phyloP scores from a whole-genome alignment of 805 yeast genomes.

The Nakazawaea ambrosiae region DNA sequence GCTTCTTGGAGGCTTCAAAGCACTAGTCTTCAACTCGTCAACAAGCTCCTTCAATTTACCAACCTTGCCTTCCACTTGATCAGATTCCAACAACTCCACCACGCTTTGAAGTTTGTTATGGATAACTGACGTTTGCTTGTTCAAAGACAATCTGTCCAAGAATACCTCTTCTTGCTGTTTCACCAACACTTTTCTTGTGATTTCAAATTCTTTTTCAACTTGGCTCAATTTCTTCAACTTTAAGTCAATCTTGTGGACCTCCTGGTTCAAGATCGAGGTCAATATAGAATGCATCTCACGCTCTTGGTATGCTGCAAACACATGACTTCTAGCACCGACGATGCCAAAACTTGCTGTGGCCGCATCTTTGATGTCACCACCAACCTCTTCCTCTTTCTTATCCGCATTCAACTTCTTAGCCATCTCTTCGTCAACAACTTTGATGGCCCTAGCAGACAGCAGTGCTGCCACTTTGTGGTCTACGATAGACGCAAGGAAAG shows the following conservation, averaged over 20 bases:
- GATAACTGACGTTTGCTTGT: conserved; percentile 48
- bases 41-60: conserved; percentile 17
- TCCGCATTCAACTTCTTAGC: conserved; percentile 29
- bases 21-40: conserved; percentile 21
- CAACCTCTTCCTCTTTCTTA: conserved; percentile 18
- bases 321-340: conserved; percentile 71
- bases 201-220: conserved; percentile 58
- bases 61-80: conserved; percentile 14
- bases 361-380: conserved; percentile 43
- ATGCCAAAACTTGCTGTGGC: conserved; percentile 67
- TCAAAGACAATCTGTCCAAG: conserved; percentile 58
- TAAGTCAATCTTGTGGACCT: conserved; percentile 55
- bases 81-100: conserved; percentile 17
- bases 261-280: conserved; percentile 51
- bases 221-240: conserved; percentile 53
- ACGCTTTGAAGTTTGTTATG: conserved; percentile 38
- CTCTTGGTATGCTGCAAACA: conserved; percentile 76
- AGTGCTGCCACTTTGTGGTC: conserved; percentile 83
- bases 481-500: conserved; percentile 78
- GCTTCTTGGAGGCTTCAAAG: conserved; percentile 24
- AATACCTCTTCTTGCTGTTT: conserved; percentile 62
- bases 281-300: conserved; percentile 61
- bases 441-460: conserved; percentile 62
- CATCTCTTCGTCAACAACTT: conserved; percentile 37
- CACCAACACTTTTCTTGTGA: conserved; percentile 52